Base-by-base conservation (phyloP, 164 flowering plant genomes). In the Hamamelis virginiana region DNA sequence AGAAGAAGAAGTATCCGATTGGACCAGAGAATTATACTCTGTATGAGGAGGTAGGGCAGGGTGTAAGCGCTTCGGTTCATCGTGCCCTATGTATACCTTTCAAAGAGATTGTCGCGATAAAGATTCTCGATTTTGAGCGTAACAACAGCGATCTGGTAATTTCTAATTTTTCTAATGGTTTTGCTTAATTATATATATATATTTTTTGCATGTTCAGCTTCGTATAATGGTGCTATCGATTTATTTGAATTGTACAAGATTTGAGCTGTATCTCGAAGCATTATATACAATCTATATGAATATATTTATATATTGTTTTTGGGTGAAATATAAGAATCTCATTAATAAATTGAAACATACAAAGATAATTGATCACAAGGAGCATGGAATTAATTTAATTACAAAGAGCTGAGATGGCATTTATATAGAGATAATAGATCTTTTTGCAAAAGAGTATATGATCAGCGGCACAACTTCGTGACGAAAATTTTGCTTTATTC, bases 61-160 rank as follows among this genome's bases (percentile, higher is more conserved):
- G 98, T 11, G 90, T 80, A 0, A 89, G 92, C 69, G 97, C 97
- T 18, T 68, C 87, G 2, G 97, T 95, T 23, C 83, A 78, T 66
- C 95, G 97, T 2, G 91, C 98, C 4, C 74, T 83, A 11, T 95
- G 97, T 64, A 41, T 77, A 9, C 85, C 94, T 9, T 69, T 82
- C 61, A 64, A 88, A 62, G 96, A 91, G 83, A 48, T 86, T 43
- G 96, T 94, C 4, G 97, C 98, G 1, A 83, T 95, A 75, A 92
- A 95, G 78, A 89, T 92, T 46, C 89, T 95, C 22, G 98, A 95
- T 77, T 89, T 91, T 62, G 97, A 95, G 73, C 84, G 95, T 8
- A 75, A 76, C 19, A 91, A 87, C 27, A 59, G 82, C 68, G 90
- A 92, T 84, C 82, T 91, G 89, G 97, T 91, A 80, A 75, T 9